phyloP scores from a whole-genome alignment of 805 yeast species.

The Myxozyma udenii region DNA sequence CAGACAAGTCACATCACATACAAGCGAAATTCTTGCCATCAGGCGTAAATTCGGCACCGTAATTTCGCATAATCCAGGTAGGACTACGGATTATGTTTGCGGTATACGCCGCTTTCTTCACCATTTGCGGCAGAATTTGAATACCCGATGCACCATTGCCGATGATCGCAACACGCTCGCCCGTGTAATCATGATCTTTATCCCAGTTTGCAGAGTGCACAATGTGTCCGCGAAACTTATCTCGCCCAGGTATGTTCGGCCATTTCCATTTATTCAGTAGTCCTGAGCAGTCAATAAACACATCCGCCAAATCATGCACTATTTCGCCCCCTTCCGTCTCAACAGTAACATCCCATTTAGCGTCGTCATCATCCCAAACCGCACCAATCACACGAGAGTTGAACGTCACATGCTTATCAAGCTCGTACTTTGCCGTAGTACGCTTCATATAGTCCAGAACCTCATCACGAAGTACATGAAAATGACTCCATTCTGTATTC shows the following conservation, averaged over 20 bases:
- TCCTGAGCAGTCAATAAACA: conserved; percentile 14
- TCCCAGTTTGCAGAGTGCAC: conserved; percentile 35
- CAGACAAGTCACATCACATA: too few species aligned
- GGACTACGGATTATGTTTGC: conserved; percentile 29
- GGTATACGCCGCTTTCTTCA: conserved; percentile 28
- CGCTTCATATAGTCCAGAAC: conserved; percentile 31
- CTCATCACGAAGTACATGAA: conserved; percentile 32
- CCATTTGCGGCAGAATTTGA: conserved; percentile 35
- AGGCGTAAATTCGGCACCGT: conserved; percentile 16
- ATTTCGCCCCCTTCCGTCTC: conserved; percentile 3
- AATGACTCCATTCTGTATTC: conserved; percentile 33
- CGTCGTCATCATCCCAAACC: conserved; percentile 28
- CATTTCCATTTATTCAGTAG: conserved; percentile 32
- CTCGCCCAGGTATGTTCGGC: conserved; percentile 35
- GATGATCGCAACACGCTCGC: conserved; percentile 34
- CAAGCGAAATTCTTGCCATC: conserved; percentile 10
- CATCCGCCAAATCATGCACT: conserved; percentile 6
- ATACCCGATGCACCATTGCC: conserved; percentile 42
- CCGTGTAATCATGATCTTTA: conserved; percentile 14
- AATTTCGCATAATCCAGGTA: conserved; percentile 24
- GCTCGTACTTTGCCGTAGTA: conserved; percentile 31
- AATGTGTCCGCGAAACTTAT: conserved; percentile 34
- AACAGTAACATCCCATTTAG: conserved; percentile 23
- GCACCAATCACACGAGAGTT: conserved; percentile 26
- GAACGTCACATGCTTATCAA: conserved; percentile 30